These are phyloP conservation scores for Phytophthora constricta DNA, from an alignment of 352 stramenopile genomes.

Conservation along the genomic window DNA sequence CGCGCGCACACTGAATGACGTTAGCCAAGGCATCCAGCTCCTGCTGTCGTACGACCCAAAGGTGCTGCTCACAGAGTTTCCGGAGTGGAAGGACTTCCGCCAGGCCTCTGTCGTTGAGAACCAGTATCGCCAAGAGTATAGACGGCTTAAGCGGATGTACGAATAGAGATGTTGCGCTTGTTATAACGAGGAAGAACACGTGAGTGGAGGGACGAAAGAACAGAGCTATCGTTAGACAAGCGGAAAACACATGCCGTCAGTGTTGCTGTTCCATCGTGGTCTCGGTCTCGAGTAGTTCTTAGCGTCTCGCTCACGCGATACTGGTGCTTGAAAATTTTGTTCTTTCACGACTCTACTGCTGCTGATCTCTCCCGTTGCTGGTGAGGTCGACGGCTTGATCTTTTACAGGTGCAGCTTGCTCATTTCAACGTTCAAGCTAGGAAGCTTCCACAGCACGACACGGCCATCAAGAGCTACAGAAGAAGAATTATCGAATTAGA, in stretches of 20 bases:
- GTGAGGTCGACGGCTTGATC: neutral
- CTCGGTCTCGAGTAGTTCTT: neutral
- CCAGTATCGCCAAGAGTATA: conserved; percentile 89
- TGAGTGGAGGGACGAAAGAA: conserved; percentile 1
- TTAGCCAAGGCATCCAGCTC: conserved; percentile 91
- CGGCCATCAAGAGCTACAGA: conserved; percentile 76
- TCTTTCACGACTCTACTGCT: conserved; percentile 11
- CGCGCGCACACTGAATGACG: conserved; percentile 91
- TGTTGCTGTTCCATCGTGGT: conserved; percentile 11
- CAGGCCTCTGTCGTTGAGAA: conserved; percentile 91
- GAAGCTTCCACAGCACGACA: conserved; percentile 82
- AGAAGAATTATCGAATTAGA: conserved; percentile 2
- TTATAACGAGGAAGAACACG: conserved; percentile 17
- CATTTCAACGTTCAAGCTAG: conserved; percentile 79
- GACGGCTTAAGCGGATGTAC: conserved; percentile 92
- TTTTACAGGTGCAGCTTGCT: conserved; percentile 80
- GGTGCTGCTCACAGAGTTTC: conserved; percentile 85
- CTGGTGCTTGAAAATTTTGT: neutral
- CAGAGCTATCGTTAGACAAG: conserved; percentile 19
- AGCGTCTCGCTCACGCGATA: conserved; percentile 2
- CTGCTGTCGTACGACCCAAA: conserved; percentile 89
- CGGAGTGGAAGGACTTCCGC: conserved; percentile 87
- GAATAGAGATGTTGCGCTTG: conserved; percentile 60
- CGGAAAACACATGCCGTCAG: conserved; percentile 13
- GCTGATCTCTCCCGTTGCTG: no score